Percentiles rank a stretch among this genome's conserved stretches.
Evolutionary conservation across 495 filamentous ascomycete species (phyloP).

Genomic region (Penicillium desertorum): DNA sequence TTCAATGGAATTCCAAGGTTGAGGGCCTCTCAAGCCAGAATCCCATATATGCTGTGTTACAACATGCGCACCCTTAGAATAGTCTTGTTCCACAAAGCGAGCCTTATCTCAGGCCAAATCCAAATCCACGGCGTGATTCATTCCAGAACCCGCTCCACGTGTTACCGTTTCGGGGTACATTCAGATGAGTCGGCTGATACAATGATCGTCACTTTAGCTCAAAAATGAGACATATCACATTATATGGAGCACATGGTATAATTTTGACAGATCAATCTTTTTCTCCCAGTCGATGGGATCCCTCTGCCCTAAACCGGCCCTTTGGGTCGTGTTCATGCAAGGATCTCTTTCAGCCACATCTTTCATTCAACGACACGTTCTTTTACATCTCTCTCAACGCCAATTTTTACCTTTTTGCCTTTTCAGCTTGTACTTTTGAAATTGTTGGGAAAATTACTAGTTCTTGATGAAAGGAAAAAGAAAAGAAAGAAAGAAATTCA

Average conservation of each 20-base stretch:
- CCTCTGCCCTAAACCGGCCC: neutral
- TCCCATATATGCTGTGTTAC: neutral
- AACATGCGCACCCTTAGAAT: neutral
- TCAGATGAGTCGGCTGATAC: neutral
- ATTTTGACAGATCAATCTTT: neutral
- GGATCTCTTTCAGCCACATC: neutral
- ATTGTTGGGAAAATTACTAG: neutral
- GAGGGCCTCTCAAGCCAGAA: neutral
- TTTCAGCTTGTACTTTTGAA: neutral
- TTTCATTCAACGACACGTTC: neutral
- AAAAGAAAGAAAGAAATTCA: neutral
- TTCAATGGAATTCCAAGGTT: neutral
- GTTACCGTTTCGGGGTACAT: neutral
- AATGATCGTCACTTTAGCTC: neutral
- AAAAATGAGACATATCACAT: neutral
- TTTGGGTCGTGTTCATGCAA: neutral
- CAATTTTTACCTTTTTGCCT: neutral
- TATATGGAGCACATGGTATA: neutral
- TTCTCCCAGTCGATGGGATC: neutral
- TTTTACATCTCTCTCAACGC: neutral
- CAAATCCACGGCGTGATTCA: neutral
- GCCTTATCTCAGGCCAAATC: neutral
- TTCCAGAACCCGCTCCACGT: constrained; percentile 3
- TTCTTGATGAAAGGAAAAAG: neutral
- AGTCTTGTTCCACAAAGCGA: neutral